Evolutionary conservation across 1,139 yeast genomes (phyloP), one percentile per base, ranked within the genome.

Genomic region (Scheffersomyces lignicola): DNA sequence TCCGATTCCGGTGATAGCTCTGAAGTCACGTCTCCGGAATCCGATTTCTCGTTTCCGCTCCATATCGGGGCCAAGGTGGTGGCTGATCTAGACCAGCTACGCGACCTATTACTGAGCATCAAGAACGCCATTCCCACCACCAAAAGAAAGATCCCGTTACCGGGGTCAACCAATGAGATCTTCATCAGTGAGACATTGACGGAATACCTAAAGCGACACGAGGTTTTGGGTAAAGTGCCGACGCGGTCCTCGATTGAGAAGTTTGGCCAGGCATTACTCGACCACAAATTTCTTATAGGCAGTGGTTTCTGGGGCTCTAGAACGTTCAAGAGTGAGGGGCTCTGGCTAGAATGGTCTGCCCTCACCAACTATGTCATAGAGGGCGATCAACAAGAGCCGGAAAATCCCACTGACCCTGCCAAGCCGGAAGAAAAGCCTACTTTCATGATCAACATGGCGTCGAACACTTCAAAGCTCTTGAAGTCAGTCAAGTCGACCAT

Each of bases 341-440:
- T 67, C 65, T 69, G 75, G 75, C 67, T 68, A 39, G 76, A 70
- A 44, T 70, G 76, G 76, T 52, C 73, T 2, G 72, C 65, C 11
- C 43, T 59, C 29, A 66, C 72, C 6, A 25, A 47, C 3, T 51
- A 38, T 24, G 48, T 54, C 4, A 49, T 60, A 6, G 46, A 46
- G 11, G 52, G 41, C 33, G 35, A 41, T 10, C 25, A 20, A 13
- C 8, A 6, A 5, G 12, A n/a, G 5, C 16, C 14, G 11, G 20
- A 18, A 11, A 4, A 13, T 18, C 7, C 11, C 32, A 6, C 25
- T 13, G 2, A 12, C 4, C 20, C 18, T 13, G 10, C 34, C 8
- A 14, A 20, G 11, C 10, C 11, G 11, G 27, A 13, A 14, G 29
- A 28, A 14, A n/a, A 32, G 8, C 14, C 32, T 1, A 12, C 56